Evolutionary conservation across 2,329 filamentous ascomycete species (phyloP), one percentile per base, ranked within the genome.

Genomic region (Pestalotiopsis sp.): DNA sequence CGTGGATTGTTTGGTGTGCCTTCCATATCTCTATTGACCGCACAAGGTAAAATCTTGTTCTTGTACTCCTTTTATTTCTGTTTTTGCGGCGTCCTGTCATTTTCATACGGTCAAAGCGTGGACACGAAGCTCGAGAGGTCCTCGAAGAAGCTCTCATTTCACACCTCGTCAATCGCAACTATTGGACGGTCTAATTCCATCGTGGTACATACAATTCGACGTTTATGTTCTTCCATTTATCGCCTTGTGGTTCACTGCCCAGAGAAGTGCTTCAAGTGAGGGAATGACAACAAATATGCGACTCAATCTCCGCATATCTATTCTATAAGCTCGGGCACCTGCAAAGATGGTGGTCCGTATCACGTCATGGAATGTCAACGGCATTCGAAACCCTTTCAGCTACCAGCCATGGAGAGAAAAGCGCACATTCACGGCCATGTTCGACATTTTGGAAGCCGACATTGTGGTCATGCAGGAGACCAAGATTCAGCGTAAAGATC

Each of bases 381-480:
- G 93, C 75, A 95, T 95, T 78, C 88, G 92, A 73, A 95, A 95
- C 74, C 93, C 93, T 2, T 95, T 95, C 74, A 87, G 88, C n/a
- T 95, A 95, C 77, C 89, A 94, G 76, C 93, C 93, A 88, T 95
- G 93, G 93, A 85, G 90, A 72, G 88, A 91, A 70, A 89, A 89
- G 65, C 87, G 89, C 72, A 91, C 89, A 2, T 94, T 92, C 74
- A 86, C 91, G 91, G 87, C 91, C 72, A 98, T 98, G 96, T 98
- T 99, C 81, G 93, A 97, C 73, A 93, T 92, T 58, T 87, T 99
- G 6, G 93, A 96, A 78, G 91, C 95, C 66, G 96, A 99, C 79
- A 96, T 99, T 72, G 90, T 98, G 20, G 87, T 98, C 69, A 94
- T 98, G 84, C 96, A 99, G 80, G 96, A 98, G 81, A 91, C 94